These are phyloP conservation scores for Russula ochroleuca DNA, from an alignment of 768 basidiomycete genomes.

Conservation along the genomic window DNA sequence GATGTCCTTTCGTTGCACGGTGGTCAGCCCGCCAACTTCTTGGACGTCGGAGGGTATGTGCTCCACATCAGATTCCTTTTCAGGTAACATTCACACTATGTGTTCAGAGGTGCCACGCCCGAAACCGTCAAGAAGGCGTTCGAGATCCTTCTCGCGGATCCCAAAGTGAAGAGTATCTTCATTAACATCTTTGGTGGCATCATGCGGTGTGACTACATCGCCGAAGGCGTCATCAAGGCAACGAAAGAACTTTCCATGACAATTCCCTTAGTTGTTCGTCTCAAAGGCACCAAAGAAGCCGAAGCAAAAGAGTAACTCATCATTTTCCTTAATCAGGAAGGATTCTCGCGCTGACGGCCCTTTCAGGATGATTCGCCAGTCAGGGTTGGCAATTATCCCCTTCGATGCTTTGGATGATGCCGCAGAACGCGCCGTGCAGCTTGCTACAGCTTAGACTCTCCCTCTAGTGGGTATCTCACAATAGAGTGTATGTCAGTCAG, in stretches of 20 bases:
- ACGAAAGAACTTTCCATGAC: conserved; percentile 83
- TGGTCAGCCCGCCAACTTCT: conserved; percentile 96
- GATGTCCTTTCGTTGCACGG: conserved; percentile 96
- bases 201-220: conserved; percentile 99
- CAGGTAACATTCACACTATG: background rate
- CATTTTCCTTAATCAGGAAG: conserved; percentile 3
- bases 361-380: conserved; percentile 84
- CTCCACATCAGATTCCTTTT: background rate
- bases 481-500: conserved; percentile 22
- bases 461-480: conserved; percentile 23
- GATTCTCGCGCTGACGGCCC: conserved; percentile 22
- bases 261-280: conserved; percentile 87
- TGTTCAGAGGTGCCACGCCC: conserved; percentile 85
- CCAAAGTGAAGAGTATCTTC: conserved; percentile 96
- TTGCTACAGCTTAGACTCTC: conserved; percentile 42
- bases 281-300: conserved; percentile 95
- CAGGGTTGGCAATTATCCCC: conserved; percentile 88
- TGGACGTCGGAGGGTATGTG: conserved; percentile 90
- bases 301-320: conserved; percentile 87
- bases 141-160: conserved; percentile 85
- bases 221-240: conserved; percentile 97
- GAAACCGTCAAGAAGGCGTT: conserved; percentile 99
- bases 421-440: conserved; percentile 70
- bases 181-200: conserved; percentile 98
- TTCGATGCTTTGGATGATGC: conserved; percentile 94